phyloP scores from a whole-genome alignment of 257 asterid species.

The Thymus quinquecostatus region DNA sequence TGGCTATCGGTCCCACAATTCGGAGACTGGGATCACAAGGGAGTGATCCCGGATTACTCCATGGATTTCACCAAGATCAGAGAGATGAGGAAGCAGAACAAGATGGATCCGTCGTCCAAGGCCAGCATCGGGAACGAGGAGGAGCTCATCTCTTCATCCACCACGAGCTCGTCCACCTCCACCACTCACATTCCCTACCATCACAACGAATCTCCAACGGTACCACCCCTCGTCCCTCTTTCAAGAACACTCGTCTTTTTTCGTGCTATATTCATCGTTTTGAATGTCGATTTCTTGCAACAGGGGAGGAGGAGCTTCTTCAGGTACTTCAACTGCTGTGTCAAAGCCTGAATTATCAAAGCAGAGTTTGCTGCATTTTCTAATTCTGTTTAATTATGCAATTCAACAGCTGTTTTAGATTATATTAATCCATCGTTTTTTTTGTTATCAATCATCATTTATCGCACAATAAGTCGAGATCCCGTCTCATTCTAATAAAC shows the following conservation, averaged over 20 bases:
- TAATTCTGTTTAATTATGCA: background rate
- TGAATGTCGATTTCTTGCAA: background rate
- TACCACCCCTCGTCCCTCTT: constrained; percentile 37
- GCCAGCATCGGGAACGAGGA: constrained; percentile 68
- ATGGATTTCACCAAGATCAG: constrained; percentile 63
- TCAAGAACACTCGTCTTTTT: background rate
- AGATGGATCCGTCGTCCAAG: constrained; percentile 58
- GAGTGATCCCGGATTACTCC: constrained; percentile 57
- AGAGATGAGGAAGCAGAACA: constrained; percentile 66
- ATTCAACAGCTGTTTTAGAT: background rate
- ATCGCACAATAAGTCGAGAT: too few species aligned
- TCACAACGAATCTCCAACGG: constrained; percentile 61
- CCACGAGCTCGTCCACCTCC: constrained; percentile 32
- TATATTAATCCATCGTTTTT: background rate
- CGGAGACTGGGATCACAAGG: constrained; percentile 72
- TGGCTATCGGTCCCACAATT: constrained; percentile 67
- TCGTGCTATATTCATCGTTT: background rate
- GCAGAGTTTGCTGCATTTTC: background rate
- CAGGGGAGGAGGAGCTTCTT: constrained; percentile 73
- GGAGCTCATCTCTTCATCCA: constrained; percentile 43
- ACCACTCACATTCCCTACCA: constrained; percentile 19
- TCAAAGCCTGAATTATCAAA: constrained; percentile 46
- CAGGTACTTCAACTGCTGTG: constrained; percentile 81
- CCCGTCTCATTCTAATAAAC: too few species aligned
- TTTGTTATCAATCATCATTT: background rate